These are phyloP conservation scores for Paraphoma chrysanthemicola DNA, from an alignment of 2,329 filamentous ascomycete species.

Conservation along the genomic window DNA sequence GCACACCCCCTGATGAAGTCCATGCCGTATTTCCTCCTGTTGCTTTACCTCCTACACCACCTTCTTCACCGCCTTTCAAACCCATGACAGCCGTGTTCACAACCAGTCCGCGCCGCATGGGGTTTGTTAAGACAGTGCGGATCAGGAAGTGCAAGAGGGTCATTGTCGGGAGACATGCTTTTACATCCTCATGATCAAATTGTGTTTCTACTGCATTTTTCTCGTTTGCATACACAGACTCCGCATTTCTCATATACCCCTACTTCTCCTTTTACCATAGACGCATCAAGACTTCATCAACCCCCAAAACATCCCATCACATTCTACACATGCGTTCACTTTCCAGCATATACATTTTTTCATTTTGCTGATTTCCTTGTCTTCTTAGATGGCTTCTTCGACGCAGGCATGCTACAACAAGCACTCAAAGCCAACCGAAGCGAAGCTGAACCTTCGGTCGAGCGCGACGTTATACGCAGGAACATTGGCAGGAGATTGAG, in stretches of 20 bases:
- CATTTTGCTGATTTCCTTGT: conserved; percentile 41
- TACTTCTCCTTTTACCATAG: conserved; percentile 8
- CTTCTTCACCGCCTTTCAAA: conserved; percentile 44
- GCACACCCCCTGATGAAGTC: conserved; percentile 19
- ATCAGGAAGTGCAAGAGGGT: conserved; percentile 23
- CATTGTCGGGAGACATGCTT: conserved; percentile 28
- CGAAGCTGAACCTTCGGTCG: conserved; percentile 60
- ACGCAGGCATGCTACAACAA: conserved; percentile 91
- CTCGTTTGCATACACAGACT: conserved; percentile 1
- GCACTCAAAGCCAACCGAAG: conserved; percentile 73
- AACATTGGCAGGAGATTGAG: conserved; percentile 78
- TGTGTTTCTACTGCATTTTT: conserved; percentile 3
- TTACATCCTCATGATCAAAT: conserved; percentile 9
- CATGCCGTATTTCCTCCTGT: conserved; percentile 22
- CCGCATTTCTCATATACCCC: neutral
- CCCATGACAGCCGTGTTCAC: conserved; percentile 40
- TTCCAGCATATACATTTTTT: conserved; percentile 7
- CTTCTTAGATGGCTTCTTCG: conserved; percentile 88
- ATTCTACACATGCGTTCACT: neutral
- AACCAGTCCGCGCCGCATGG: conserved; percentile 30
- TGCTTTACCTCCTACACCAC: conserved; percentile 38
- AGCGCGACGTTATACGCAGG: conserved; percentile 67
- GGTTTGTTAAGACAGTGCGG: conserved; percentile 25
- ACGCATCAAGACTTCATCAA: conserved; percentile 10
- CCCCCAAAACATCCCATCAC: neutral